Evolutionary conservation across 805 yeast genomes (phyloP), one percentile per base, ranked within the genome.

Genomic region (Kodamaea neixiangensis): DNA sequence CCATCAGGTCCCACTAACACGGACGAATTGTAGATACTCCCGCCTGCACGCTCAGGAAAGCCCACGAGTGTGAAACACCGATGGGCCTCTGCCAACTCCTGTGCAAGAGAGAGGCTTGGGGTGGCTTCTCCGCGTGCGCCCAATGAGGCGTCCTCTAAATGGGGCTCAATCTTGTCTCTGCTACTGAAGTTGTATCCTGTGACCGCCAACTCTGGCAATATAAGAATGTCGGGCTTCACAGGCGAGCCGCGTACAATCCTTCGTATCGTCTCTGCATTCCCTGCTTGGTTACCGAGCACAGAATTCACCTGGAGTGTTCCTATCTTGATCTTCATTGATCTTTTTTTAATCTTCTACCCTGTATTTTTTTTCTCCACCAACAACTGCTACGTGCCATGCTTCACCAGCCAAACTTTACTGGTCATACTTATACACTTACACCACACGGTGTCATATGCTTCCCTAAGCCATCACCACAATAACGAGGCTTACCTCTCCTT

Each of bases 181-280:
- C 70, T 64, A 22, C 66, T 62, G 67, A 86, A 92, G 60, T 85
- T 86, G 64, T 91, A 91, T 0, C 97, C 97, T 0, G 96, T 87
- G 10, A 92, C 68, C 0, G 96, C 90, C 46, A 91, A 68, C 60
- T 91, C 97, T 0, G 97, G 96, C 5, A 92, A 75, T 1, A 91
- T 79, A 6, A 91, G 65, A n/a, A 91, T 57, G 62, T 90, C 96
- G 1, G 83, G 63, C 35, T 58, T 57, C 33, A 57, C 51, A 5
- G 51, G 51, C 19, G 51, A 38, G 61, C 58, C 29, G 49, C 52
- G 65, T 64, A 41, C 58, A 65, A 40, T 60, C 58, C 7, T 71
- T 66, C 10, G 83, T 55, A 88, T 83, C 35, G 78, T 73, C 4
- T 66, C 58, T 10, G 77, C 69, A 57, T 86, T 88, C 42, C 74